Evolutionary conservation across 306 rosid genomes (phyloP), one percentile per base, ranked within the genome.

Genomic region (Fragaria ananassa): DNA sequence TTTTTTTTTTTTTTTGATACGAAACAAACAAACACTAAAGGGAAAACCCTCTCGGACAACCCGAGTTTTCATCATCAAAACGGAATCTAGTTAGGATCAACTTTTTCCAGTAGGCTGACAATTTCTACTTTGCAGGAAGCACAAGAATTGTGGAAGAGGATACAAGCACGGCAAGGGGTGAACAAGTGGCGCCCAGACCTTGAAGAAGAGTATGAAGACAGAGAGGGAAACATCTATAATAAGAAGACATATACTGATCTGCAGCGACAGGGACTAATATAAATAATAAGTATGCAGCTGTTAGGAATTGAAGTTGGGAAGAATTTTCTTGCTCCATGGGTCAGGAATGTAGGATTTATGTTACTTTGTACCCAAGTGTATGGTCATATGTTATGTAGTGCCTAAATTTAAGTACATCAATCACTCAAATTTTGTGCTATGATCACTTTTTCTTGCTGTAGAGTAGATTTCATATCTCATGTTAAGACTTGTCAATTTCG

Each of bases 141-240:
- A 57, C 88, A 95, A 79, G 98, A 90, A 3, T 88, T 95, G 34
- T 95, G 98, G 98, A 95, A 90, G 85, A 90, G 79, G 86, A 95
- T 95, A 81, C 97, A 95, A 79, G 93, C 85, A 71, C 86, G 92
- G 50, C 96, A 92, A 83, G 98, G 98, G 54, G 86, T 88, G 71
- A 95, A 87, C 83, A 95, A 95, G 78, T 95, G 98, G 98, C 97
- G 98, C 57, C 98, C 98, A 1, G 98, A 95, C 68, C 90, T 95
- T 25, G 98, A 95, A 84, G 98, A 95, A 84, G 98, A 95, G 79
- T 95, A 95, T n/a, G 98, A 95, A 85, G 98, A 95, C 82, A 92
- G 77, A 80, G 98, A 95, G 87, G 98, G 97, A 70, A 95, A 95
- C 83, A 95, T 95, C 81, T 95, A 95, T 86, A 95, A 95, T 29